A percentile compares a stretch with the other conserved stretches of the same genome.
These are phyloP conservation scores for Sugiyamaella boreocaroliniensis DNA, from an alignment of 805 yeast species.

Conservation along the genomic window DNA sequence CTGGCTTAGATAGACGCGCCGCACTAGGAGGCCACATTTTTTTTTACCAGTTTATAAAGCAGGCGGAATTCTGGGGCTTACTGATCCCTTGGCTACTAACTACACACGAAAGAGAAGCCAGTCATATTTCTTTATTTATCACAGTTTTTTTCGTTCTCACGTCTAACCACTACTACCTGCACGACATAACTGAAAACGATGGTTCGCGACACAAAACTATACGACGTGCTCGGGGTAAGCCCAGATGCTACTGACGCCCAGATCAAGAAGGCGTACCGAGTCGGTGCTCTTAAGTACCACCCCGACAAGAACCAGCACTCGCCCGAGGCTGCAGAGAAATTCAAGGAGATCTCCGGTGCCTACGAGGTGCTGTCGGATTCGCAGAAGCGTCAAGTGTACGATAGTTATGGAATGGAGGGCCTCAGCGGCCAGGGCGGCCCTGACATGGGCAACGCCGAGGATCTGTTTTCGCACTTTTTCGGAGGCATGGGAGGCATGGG, in stretches of 20 bases:
- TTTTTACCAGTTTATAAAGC: neutral
- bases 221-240: conserved; percentile 54
- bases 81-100: neutral
- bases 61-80: neutral
- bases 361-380: conserved; percentile 82
- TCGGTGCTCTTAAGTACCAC: conserved; percentile 67
- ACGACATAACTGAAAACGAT: conserved; percentile 28
- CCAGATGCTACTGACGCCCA: conserved; percentile 48
- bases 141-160: neutral
- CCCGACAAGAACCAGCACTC: conserved; percentile 72
- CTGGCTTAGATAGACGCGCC: neutral
- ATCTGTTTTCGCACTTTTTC: conserved; percentile 74
- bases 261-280: conserved; percentile 73
- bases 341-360: conserved; percentile 85
- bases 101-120: neutral
- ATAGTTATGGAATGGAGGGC: conserved; percentile 90
- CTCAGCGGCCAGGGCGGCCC: conserved; percentile 69
- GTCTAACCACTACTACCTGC: neutral
- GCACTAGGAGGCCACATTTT: neutral
- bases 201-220: conserved; percentile 64
- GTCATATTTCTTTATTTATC: neutral
- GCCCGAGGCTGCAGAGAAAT: conserved; percentile 88
- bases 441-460: conserved; percentile 66
- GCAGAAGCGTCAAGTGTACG: conserved; percentile 84
- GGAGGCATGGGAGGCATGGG: conserved; percentile 52